Evolutionary conservation across 345 rosid genomes (phyloP).

Genomic region (Salix koriyanagi): DNA sequence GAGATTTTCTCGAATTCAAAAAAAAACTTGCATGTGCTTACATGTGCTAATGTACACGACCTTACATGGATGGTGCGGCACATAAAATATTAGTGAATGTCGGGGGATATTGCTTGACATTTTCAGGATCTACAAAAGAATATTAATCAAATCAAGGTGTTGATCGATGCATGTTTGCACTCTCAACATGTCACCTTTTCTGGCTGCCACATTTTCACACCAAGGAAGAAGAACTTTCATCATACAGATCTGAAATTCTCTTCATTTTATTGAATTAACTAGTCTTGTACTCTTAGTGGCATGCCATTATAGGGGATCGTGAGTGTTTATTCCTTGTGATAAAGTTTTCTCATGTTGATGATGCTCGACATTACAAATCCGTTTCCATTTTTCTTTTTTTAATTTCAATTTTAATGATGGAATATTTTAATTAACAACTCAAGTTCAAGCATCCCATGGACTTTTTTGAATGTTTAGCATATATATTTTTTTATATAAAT

Average conservation of each 20-base stretch:
- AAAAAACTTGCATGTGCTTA: not conserved
- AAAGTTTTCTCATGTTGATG: not conserved
- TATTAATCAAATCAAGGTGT: not conserved
- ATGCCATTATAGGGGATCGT: not conserved
- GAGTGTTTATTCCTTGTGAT: not conserved
- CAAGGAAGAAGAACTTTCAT: not conserved
- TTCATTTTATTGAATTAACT: not conserved
- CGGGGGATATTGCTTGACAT: not conserved
- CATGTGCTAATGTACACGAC: not conserved
- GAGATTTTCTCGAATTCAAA: too few relatives aligned
- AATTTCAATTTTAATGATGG: too few relatives aligned
- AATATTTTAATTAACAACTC: too few relatives aligned
- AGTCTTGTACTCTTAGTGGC: not conserved
- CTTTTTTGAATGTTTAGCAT: too few relatives aligned
- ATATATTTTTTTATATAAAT: too few relatives aligned
- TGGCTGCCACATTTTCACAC: not conserved
- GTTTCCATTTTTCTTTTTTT: not conserved
- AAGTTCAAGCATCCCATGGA: too few relatives aligned
- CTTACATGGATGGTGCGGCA: not conserved
- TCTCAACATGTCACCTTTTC: not conserved
- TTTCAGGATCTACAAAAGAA: not conserved
- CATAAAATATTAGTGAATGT: not conserved
- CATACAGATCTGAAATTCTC: not conserved
- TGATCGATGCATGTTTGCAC: not conserved
- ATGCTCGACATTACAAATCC: not conserved